Evolutionary conservation across 2,329 filamentous ascomycete genomes (phyloP).

Genomic region (Clonostachys rosea): DNA sequence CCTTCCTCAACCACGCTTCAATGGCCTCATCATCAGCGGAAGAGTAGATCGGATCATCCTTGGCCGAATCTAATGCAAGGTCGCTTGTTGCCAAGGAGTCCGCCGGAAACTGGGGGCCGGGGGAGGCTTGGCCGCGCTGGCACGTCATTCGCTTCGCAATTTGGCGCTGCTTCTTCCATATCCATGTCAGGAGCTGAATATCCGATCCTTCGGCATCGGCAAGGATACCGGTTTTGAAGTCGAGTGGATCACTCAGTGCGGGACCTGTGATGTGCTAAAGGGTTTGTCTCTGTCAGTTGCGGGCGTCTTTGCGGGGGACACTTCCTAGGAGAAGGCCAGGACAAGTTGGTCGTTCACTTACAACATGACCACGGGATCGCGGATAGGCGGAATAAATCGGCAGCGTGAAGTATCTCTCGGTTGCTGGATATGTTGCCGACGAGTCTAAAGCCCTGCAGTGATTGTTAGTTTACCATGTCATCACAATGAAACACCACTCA

Average conservation of each 20-base stretch:
- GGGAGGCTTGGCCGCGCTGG: constrained; percentile 38
- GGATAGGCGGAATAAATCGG: constrained; percentile 54
- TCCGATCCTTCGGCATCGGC: constrained; percentile 39
- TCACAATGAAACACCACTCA: constrained; percentile 36
- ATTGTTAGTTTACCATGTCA: constrained; percentile 28
- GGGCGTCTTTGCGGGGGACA: too few relatives aligned
- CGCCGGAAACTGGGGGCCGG: constrained; percentile 31
- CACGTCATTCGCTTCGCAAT: constrained; percentile 48
- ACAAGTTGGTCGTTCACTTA: too few relatives aligned
- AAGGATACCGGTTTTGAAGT: constrained; percentile 51
- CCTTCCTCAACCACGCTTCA: constrained; percentile 29
- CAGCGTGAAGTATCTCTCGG: constrained; percentile 37
- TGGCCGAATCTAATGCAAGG: constrained; percentile 18
- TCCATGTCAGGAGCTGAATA: constrained; percentile 54
- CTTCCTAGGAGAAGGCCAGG: too few relatives aligned
- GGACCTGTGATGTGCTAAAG: constrained; percentile 43
- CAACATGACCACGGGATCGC: constrained; percentile 52
- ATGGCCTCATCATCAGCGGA: constrained; percentile 40
- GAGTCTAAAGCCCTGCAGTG: constrained; percentile 15
- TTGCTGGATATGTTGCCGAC: constrained; percentile 32
- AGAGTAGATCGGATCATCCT: constrained; percentile 29
- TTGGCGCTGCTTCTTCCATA: constrained; percentile 58
- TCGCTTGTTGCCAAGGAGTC: constrained; percentile 27
- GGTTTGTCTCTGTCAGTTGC: too few relatives aligned
- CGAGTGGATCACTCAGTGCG: constrained; percentile 30